Conservation (phyloP, 2,329 filamentous ascomycete genomes). For the Aspergillus sp. region DNA sequence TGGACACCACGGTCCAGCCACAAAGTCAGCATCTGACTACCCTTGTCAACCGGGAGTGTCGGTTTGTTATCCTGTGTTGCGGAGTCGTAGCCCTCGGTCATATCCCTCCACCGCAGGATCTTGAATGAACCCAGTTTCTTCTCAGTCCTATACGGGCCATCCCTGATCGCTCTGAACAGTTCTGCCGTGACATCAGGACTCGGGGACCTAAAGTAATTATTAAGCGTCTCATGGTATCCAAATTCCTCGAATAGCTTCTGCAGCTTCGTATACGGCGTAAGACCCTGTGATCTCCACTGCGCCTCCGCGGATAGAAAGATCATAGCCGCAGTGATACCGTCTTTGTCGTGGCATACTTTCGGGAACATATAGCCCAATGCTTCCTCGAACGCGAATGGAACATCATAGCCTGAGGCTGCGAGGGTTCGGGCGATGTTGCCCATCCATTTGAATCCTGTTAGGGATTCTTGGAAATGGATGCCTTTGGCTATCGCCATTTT, state of each 20-base stretch:
- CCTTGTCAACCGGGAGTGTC: conserved; percentile 49
- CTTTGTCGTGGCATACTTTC: conserved; percentile 57
- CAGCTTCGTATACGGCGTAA: conserved; percentile 53
- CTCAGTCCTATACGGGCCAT: conserved; percentile 36
- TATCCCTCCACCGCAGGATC: conserved; percentile 55
- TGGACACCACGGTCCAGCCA: conserved; percentile 50
- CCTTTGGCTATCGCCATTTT: conserved; percentile 50
- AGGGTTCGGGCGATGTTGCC: conserved; percentile 54
- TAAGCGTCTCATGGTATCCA: conserved; percentile 57
- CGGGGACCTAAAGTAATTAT: conserved; percentile 58
- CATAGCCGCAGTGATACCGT: conserved; percentile 55
- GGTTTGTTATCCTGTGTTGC: conserved; percentile 46
- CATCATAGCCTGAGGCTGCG: conserved; percentile 42
- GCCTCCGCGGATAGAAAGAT: conserved; percentile 52
- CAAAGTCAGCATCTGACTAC: conserved; percentile 57
- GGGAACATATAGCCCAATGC: conserved; percentile 63
- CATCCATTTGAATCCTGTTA: conserved; percentile 64
- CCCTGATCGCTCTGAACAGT: conserved; percentile 52
- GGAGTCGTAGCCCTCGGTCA: conserved; percentile 56
- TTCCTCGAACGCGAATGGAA: conserved; percentile 58
- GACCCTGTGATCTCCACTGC: conserved; percentile 44
- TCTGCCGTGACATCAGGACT: conserved; percentile 44
- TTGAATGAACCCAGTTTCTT: conserved; percentile 45
- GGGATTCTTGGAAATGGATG: conserved; percentile 53
- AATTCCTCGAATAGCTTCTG: conserved; percentile 51